phyloP scores from a whole-genome alignment of 2,329 filamentous ascomycete genomes.

The Ascochyta rabiei region DNA sequence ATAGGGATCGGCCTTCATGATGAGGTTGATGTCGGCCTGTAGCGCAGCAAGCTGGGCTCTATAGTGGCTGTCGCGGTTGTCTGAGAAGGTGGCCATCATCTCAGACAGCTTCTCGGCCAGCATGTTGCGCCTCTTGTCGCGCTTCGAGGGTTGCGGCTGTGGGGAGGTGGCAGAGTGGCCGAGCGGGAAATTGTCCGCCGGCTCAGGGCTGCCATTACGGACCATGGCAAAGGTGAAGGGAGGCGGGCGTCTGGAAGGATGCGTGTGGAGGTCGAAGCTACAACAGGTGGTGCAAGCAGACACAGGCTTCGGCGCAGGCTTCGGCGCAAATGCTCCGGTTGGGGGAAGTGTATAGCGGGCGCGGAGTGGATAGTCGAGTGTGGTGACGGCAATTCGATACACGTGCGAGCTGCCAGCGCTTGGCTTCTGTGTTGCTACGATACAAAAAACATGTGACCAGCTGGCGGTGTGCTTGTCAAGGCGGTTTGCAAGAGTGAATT shows the following conservation, averaged over 20 bases:
- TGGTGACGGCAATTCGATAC: not conserved
- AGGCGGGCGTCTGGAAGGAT: not conserved
- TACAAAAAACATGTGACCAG: slow-evolving; percentile 2
- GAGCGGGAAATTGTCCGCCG: slow-evolving; percentile 44
- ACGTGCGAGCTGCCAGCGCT: slow-evolving; percentile 8
- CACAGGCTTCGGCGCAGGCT: slow-evolving; percentile 10
- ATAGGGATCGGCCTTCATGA: slow-evolving; percentile 85
- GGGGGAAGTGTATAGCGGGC: too few species aligned
- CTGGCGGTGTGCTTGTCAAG: slow-evolving; percentile 1
- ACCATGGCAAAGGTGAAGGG: slow-evolving; percentile 38
- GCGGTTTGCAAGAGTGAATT: slow-evolving; percentile 7
- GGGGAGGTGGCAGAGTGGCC: slow-evolving; percentile 51
- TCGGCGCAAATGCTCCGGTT: slow-evolving; percentile 5
- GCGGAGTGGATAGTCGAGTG: not conserved
- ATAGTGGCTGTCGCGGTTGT: slow-evolving; percentile 83
- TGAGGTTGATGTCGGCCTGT: slow-evolving; percentile 87
- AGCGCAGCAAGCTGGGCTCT: slow-evolving; percentile 88
- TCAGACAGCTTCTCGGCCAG: slow-evolving; percentile 79
- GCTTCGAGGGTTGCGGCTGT: slow-evolving; percentile 70
- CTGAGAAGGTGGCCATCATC: slow-evolving; percentile 77
- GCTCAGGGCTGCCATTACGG: slow-evolving; percentile 47
- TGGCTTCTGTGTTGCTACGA: slow-evolving; percentile 10
- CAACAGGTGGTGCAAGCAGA: slow-evolving; percentile 5
- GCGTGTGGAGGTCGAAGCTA: not conserved
- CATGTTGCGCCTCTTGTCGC: slow-evolving; percentile 85